A percentile compares a stretch with the other conserved stretches of the same genome.
phyloP scores from a whole-genome alignment of 345 rosid genomes.

The Populus euphratica region DNA sequence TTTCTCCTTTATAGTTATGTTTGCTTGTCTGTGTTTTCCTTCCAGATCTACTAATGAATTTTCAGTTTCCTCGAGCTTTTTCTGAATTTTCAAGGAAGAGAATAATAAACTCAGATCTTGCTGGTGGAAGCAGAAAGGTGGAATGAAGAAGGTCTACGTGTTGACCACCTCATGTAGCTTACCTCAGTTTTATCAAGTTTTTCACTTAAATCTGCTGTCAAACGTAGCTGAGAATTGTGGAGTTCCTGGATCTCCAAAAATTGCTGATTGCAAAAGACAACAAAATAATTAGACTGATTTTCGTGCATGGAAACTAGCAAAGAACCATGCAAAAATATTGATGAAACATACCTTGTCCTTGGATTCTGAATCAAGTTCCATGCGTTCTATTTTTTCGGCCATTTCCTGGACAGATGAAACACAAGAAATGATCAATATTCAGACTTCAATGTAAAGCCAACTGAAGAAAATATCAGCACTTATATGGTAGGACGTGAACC shows the following conservation, averaged over 20 bases:
- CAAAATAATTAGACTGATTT: slow-evolving; percentile 5
- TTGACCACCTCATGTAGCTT: slow-evolving; percentile 11
- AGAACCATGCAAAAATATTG: slow-evolving; percentile 1
- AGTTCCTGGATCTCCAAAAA: slow-evolving; percentile 82
- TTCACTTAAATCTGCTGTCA: slow-evolving; percentile 64
- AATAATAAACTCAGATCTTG: slow-evolving; percentile 23
- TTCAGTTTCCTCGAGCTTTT: slow-evolving; percentile 85
- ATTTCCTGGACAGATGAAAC: slow-evolving; percentile 57
- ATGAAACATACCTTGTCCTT: slow-evolving; percentile 63
- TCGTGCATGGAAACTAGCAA: neutral
- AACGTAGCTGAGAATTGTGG: slow-evolving; percentile 67
- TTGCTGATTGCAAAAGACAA: slow-evolving; percentile 48
- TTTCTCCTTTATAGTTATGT: slow-evolving; percentile 84
- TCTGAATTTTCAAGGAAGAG: slow-evolving; percentile 43
- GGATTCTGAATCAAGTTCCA: slow-evolving; percentile 79
- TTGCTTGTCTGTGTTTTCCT: slow-evolving; percentile 91
- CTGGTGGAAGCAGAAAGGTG: neutral
- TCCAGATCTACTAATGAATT: slow-evolving; percentile 73
- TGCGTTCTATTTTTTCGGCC: slow-evolving; percentile 93
- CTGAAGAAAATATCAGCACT: slow-evolving; percentile 6
- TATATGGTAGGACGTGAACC: slow-evolving; percentile 37
- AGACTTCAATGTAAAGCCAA: slow-evolving; percentile 4
- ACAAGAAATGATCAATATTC: slow-evolving; percentile 14
- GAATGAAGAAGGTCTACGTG: neutral
- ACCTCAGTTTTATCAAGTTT: slow-evolving; percentile 92